A percentile compares a stretch with the other conserved stretches of the same genome.
Conservation (phyloP, 1,284 basidiomycete species). For the Pseudozyma hubeiensis region DNA sequence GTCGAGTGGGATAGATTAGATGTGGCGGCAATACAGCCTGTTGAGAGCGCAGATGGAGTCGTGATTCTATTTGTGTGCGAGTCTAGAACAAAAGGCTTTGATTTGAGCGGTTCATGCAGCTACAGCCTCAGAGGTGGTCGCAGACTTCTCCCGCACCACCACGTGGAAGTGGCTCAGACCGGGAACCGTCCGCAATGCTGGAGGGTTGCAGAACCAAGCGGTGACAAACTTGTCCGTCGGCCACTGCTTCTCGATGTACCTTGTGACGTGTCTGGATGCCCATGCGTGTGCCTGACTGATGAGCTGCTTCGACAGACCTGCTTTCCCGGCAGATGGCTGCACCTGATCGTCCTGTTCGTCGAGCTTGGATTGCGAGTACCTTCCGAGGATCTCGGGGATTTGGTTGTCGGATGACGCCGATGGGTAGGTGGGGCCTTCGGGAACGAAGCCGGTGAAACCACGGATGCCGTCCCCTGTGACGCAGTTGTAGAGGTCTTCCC, state of each 20-base stretch:
- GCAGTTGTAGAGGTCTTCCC: conserved; percentile 42
- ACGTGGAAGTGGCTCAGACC: conserved; percentile 70
- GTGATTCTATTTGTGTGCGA: no score
- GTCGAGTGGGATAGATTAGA: no score
- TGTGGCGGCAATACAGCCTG: no score
- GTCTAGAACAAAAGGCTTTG: neutral
- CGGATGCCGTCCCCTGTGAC: conserved; percentile 57
- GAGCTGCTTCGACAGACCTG: conserved; percentile 1
- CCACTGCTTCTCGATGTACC: conserved; percentile 39
- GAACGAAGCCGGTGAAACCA: conserved; percentile 42
- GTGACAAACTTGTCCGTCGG: conserved; percentile 29
- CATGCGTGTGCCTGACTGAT: conserved; percentile 40
- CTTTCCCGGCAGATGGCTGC: neutral
- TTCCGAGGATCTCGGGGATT: conserved; percentile 14
- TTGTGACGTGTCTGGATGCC: conserved; percentile 34
- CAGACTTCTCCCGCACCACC: conserved; percentile 76
- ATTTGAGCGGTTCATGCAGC: neutral
- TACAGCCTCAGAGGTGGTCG: neutral
- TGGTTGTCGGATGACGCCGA: neutral
- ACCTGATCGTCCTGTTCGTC: neutral
- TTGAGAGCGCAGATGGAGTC: no score
- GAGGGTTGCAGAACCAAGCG: conserved; percentile 58
- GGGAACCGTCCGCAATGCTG: conserved; percentile 46
- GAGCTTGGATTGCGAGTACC: conserved; percentile 25
- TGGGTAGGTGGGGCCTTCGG: conserved; percentile 7